Percentiles rank a stretch among this genome's conserved stretches.
These are phyloP conservation scores for Mucor sp. DNA, from an alignment of 371 early-diverging fungal genomes.

Conservation along the genomic window DNA sequence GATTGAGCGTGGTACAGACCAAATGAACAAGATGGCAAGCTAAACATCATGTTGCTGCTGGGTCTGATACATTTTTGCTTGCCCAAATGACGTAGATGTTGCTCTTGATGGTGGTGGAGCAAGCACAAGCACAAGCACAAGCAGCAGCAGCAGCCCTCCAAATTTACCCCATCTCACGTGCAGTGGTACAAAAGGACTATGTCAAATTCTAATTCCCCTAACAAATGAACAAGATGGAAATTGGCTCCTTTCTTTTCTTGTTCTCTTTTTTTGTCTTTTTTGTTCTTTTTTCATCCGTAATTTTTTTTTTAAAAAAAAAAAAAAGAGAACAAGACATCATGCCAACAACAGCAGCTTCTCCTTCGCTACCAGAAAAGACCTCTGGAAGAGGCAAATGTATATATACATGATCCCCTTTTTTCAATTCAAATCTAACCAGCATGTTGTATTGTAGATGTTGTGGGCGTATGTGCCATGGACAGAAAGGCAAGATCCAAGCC, in stretches of 20 bases:
- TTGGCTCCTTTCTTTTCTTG: constrained; percentile 4
- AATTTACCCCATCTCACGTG: background rate
- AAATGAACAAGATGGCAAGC: too few relatives aligned
- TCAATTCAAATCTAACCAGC: background rate
- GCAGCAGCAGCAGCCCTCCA: too few relatives aligned
- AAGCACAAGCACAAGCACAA: too few relatives aligned
- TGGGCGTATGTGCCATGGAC: constrained; percentile 94
- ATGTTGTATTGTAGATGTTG: constrained; percentile 47
- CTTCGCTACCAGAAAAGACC: constrained; percentile 10
- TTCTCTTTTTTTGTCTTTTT: background rate
- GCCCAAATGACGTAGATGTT: too few relatives aligned
- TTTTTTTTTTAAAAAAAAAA: too few relatives aligned
- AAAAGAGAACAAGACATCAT: background rate
- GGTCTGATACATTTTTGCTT: too few relatives aligned
- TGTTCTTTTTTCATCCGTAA: background rate
- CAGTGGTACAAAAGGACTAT: background rate
- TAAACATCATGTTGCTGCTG: too few relatives aligned
- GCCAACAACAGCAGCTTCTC: constrained; percentile 15
- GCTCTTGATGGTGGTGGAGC: too few relatives aligned
- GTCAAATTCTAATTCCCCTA: background rate
- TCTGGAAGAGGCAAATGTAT: constrained; percentile 23
- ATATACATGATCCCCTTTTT: background rate
- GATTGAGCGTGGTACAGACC: too few relatives aligned
- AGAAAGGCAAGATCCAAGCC: constrained; percentile 94
- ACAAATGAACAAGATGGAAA: too few relatives aligned